Conservation (phyloP, 2,329 filamentous ascomycete species). For the Fusarium citri region DNA sequence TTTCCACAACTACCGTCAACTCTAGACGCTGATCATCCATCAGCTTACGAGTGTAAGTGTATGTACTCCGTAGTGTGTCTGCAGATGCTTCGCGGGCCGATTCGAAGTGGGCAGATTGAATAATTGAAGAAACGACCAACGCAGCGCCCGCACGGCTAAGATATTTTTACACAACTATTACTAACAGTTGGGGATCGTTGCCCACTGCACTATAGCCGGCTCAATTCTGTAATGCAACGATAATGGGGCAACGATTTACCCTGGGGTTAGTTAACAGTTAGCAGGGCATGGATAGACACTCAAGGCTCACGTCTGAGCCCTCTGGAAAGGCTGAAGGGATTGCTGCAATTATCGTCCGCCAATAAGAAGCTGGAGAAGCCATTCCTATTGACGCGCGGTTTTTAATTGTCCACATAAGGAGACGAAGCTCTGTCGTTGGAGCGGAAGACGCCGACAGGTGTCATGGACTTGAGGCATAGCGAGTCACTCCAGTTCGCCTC, state of each 20-base stretch:
- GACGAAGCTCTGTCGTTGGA: slow-evolving; percentile 2
- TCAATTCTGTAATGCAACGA: slow-evolving; percentile 23
- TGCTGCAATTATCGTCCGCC: slow-evolving; percentile 9
- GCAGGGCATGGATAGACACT: slow-evolving; percentile 7
- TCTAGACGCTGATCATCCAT: slow-evolving; percentile 16
- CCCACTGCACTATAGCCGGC: slow-evolving; percentile 14
- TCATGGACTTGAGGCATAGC: slow-evolving; percentile 9
- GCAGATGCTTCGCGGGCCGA: slow-evolving; percentile 42
- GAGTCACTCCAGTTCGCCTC: slow-evolving; percentile 18
- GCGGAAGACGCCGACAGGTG: slow-evolving; percentile 16
- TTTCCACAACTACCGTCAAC: slow-evolving; percentile 39
- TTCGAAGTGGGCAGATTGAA: slow-evolving; percentile 28
- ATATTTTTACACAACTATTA: slow-evolving; percentile 26
- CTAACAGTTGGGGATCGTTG: slow-evolving; percentile 22
- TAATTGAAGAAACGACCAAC: not conserved
- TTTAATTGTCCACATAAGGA: slow-evolving; percentile 15
- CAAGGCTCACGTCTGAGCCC: slow-evolving; percentile 37
- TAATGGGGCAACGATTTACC: slow-evolving; percentile 30
- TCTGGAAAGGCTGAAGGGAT: not conserved
- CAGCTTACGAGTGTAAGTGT: not conserved
- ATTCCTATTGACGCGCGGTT: slow-evolving; percentile 10
- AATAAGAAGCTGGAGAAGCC: slow-evolving; percentile 14
- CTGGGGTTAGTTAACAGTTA: slow-evolving; percentile 9
- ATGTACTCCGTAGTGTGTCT: slow-evolving; percentile 14
- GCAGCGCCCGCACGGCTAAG: slow-evolving; percentile 17